phyloP scores from a whole-genome alignment of 2,329 filamentous ascomycete species.

The Aspergillus piperis region DNA sequence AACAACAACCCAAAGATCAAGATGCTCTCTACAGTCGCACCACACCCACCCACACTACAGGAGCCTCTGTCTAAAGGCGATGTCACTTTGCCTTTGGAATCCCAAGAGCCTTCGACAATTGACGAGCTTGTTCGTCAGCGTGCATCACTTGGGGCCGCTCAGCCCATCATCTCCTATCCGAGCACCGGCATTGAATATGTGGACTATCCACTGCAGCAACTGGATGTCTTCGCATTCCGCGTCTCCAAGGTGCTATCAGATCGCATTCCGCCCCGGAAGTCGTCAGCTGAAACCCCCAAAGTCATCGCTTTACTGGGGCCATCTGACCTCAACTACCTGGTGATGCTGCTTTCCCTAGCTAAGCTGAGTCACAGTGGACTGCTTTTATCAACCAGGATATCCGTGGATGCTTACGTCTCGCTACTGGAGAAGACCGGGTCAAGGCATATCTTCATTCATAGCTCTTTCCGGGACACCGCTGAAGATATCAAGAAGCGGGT shows the following conservation, averaged over 20 bases:
- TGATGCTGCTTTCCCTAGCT: conserved; percentile 56
- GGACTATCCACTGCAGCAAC: conserved; percentile 50
- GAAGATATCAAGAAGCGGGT: conserved; percentile 24
- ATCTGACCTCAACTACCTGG: conserved; percentile 58
- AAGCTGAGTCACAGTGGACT: conserved; percentile 58
- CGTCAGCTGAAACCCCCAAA: conserved; percentile 29
- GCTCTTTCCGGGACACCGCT: conserved; percentile 26
- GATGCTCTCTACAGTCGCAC: conserved; percentile 17
- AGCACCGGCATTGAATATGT: conserved; percentile 47
- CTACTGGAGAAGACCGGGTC: conserved; percentile 50
- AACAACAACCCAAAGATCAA: neutral
- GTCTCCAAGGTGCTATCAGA: conserved; percentile 34
- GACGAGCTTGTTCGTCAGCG: conserved; percentile 44
- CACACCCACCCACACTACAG: conserved; percentile 11
- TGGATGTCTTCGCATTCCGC: conserved; percentile 40
- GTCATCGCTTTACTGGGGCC: conserved; percentile 55
- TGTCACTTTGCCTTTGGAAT: neutral
- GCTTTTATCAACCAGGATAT: conserved; percentile 57
- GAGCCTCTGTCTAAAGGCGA: conserved; percentile 9
- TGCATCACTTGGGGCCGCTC: conserved; percentile 36
- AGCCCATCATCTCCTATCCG: conserved; percentile 49
- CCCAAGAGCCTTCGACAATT: conserved; percentile 32
- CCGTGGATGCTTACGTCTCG: conserved; percentile 52
- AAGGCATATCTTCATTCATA: conserved; percentile 34
- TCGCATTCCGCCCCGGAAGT: conserved; percentile 25